Evolutionary conservation across 805 yeast species (phyloP).

Genomic region (Hanseniaspora pseudoguilliermondii): DNA sequence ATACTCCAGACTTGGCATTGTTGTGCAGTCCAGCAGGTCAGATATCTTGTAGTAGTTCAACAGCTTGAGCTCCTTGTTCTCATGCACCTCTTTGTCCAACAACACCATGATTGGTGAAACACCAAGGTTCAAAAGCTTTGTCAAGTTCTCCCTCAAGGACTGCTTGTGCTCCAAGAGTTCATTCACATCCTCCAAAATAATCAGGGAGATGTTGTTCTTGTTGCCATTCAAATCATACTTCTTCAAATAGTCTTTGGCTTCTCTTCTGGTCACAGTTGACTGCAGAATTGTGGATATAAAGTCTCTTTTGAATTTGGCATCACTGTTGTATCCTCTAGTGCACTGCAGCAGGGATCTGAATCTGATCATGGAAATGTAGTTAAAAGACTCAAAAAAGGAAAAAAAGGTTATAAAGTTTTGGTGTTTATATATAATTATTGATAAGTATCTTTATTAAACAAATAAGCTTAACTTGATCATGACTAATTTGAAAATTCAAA

Average conservation of each 20-base stretch:
- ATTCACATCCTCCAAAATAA: conserved; percentile 22
- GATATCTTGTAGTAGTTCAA: conserved; percentile 17
- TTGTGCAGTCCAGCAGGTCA: conserved; percentile 28
- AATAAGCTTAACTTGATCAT: not conserved
- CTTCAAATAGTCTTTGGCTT: conserved; percentile 66
- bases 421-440: not conserved
- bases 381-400: no score
- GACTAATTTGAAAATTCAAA: not conserved
- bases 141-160: conserved; percentile 12
- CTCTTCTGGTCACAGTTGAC: conserved; percentile 88
- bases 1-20: conserved; percentile 32
- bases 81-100: conserved; percentile 22
- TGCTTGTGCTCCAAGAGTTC: conserved; percentile 12
- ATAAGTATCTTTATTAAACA: not conserved
- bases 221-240: conserved; percentile 38
- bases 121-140: conserved; percentile 34
- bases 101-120: conserved; percentile 59
- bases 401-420: no score
- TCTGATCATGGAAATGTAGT: not conserved
- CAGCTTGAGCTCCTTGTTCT: conserved; percentile 10
- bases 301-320: conserved; percentile 41
- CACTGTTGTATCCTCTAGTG: conserved; percentile 15
- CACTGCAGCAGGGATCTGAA: not conserved
- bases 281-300: conserved; percentile 72
- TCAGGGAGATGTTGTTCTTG: conserved; percentile 20